Evolutionary conservation across 2,329 filamentous ascomycete genomes (phyloP).

Genomic region (Blumeria graminis): DNA sequence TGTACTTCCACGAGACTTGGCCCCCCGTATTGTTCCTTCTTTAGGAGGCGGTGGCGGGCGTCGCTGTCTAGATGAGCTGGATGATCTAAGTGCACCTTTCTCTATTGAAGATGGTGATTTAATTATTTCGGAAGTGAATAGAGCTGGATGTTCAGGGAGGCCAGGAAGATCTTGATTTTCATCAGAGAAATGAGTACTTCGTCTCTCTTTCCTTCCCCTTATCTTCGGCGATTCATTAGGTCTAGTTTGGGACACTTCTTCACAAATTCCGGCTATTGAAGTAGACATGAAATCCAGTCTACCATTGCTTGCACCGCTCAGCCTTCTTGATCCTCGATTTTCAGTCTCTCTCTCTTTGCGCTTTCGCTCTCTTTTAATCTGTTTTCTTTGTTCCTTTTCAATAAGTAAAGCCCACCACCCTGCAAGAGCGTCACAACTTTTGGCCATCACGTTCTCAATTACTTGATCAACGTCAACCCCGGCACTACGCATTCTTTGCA

Average conservation of each 20-base stretch:
- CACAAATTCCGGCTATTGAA: slow-evolving; percentile 52
- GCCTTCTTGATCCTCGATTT: slow-evolving; percentile 49
- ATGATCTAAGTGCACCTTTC: slow-evolving; percentile 52
- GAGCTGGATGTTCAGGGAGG: slow-evolving; percentile 33
- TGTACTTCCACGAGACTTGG: slow-evolving; percentile 58
- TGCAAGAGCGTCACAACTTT: slow-evolving; percentile 70
- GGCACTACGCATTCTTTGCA: slow-evolving; percentile 79
- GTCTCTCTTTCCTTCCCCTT: slow-evolving; percentile 53
- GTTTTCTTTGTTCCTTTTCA: slow-evolving; percentile 84
- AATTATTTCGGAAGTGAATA: slow-evolving; percentile 13
- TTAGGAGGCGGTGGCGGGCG: slow-evolving; percentile 66
- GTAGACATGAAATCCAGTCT: slow-evolving; percentile 62
- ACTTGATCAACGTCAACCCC: slow-evolving; percentile 87
- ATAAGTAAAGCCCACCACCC: slow-evolving; percentile 93
- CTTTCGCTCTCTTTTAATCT: slow-evolving; percentile 54
- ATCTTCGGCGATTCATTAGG: slow-evolving; percentile 35
- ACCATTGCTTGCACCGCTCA: slow-evolving; percentile 76
- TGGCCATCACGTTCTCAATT: slow-evolving; percentile 77
- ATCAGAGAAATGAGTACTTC: slow-evolving; percentile 41
- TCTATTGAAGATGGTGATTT: slow-evolving; percentile 48
- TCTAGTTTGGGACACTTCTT: slow-evolving; percentile 32
- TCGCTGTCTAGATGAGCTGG: slow-evolving; percentile 53
- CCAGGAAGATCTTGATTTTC: slow-evolving; percentile 51
- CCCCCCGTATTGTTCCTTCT: slow-evolving; percentile 42
- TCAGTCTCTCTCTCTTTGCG: slow-evolving; percentile 67